Conservation (phyloP, 2,329 filamentous ascomycete genomes). For the Ceratocystis colombiana region DNA sequence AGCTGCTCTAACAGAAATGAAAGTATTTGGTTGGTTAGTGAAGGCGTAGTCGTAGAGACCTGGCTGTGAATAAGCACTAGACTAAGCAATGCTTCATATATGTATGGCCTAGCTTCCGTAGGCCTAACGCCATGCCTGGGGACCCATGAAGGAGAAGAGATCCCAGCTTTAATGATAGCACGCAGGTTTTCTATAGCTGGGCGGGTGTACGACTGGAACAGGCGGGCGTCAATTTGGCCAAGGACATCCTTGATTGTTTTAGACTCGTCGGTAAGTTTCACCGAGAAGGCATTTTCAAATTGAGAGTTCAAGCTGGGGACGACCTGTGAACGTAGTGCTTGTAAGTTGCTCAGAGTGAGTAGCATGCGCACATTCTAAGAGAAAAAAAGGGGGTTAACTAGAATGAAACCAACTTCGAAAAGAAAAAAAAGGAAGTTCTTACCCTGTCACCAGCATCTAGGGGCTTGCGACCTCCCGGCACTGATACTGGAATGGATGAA, state of each 20-base stretch:
- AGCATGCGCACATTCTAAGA: slow-evolving; percentile 79
- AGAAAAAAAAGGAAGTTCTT: slow-evolving; percentile 30
- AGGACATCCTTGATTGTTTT: slow-evolving; percentile 88
- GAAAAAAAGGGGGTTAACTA: neutral
- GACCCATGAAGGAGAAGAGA: slow-evolving; percentile 62
- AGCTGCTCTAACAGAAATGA: slow-evolving; percentile 78
- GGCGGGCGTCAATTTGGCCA: slow-evolving; percentile 74
- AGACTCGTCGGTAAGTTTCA: slow-evolving; percentile 86
- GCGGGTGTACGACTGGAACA: slow-evolving; percentile 86
- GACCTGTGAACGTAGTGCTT: slow-evolving; percentile 67
- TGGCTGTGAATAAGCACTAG: slow-evolving; percentile 89
- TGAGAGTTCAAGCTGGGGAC: slow-evolving; percentile 82
- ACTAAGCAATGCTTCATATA: slow-evolving; percentile 74
- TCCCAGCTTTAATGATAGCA: slow-evolving; percentile 60
- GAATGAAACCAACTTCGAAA: neutral
- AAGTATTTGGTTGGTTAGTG: slow-evolving; percentile 69
- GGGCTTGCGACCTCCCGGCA: slow-evolving; percentile 35
- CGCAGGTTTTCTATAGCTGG: slow-evolving; percentile 61
- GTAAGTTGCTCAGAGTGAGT: slow-evolving; percentile 84
- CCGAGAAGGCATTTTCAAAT: slow-evolving; percentile 88
- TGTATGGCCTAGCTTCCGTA: slow-evolving; percentile 70
- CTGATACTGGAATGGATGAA: slow-evolving; percentile 26
- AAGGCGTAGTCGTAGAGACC: slow-evolving; percentile 66
- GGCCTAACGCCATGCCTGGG: slow-evolving; percentile 50
- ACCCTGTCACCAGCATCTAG: slow-evolving; percentile 49